A percentile compares a stretch with the other conserved stretches of the same genome.
phyloP scores from a whole-genome alignment of 1,284 basidiomycete genomes.

The Phylloboletellus chloephorus region DNA sequence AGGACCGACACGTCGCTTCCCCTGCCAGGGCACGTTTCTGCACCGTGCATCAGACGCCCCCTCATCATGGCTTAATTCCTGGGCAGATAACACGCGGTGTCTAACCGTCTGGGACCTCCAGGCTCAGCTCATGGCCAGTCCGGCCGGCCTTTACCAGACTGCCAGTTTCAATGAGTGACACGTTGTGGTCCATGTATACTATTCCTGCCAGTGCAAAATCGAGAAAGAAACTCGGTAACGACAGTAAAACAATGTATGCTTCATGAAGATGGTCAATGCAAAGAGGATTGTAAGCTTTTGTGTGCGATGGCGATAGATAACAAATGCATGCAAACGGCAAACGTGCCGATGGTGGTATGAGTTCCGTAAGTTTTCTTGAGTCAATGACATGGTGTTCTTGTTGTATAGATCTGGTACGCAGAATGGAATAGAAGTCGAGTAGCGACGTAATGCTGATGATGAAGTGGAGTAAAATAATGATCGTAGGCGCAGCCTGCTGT shows the following conservation, averaged over 20 bases:
- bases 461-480: constrained; percentile 11
- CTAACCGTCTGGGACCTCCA: neutral
- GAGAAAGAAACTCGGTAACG: constrained; percentile 14
- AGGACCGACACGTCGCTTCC: too few species aligned
- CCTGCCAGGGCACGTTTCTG: constrained; percentile 13
- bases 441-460: constrained; percentile 18
- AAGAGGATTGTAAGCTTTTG: constrained; percentile 22
- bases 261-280: constrained; percentile 28
- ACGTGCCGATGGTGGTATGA: constrained; percentile 30
- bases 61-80: neutral
- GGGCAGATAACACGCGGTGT: neutral
- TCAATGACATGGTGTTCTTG: constrained; percentile 28
- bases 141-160: neutral
- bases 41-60: constrained; percentile 10
- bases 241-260: constrained; percentile 23
- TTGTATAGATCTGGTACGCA: constrained; percentile 37
- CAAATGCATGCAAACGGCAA: constrained; percentile 31
- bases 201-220: constrained; percentile 9
- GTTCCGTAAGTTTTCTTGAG: constrained; percentile 32
- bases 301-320: constrained; percentile 32
- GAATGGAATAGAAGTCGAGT: constrained; percentile 30
- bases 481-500: constrained; percentile 29
- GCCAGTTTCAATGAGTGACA: constrained; percentile 8
- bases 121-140: neutral
- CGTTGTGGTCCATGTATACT: constrained; percentile 15